Base-by-base conservation (phyloP, 768 basidiomycete species). In the Suillus decipiens region DNA sequence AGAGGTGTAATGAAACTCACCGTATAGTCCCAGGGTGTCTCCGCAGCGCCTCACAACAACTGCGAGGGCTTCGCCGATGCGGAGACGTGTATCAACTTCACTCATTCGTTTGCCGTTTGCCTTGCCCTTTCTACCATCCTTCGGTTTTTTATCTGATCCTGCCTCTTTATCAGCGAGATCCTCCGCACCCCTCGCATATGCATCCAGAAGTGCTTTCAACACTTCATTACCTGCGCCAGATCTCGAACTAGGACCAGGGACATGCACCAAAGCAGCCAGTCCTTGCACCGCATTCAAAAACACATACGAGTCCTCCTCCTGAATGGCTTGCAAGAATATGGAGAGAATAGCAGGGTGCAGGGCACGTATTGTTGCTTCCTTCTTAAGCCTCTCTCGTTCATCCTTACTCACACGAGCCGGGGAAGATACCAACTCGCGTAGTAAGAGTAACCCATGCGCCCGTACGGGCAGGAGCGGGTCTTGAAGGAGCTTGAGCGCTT, bases 241-340 rank as follows among this genome's bases (percentile, higher is more conserved):
- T 41, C 22, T 31, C 9, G 55, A 56, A 24, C 11, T 37, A 37
- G 36, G 36, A 11, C 22, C 93, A 64, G 88, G 86, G 1, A 80
- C 80, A 68, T 95, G 89, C 0, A 90, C 94, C 84, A 98, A 88
- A 5, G 84, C 86, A n/a, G 89, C 85, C 1, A 99, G 81, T 0
- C 96, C 96, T 69, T 95, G 93, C 15, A 96, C 89, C 1, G 92
- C 95, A 70, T 95, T 95, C 59, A 98, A 79, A 71, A 94, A 98
- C 61, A 98, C 87, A 74, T 95, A 98, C n/a, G 93, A 94, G 70
- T 99, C 96, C 43, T 95, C 91, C 64, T 97, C 95, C 70, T 93
- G 90, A 6, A 96, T 76, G 0, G 88, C 84, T 70, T 92, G 87
- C 65, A 96, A 74, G 73, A 98, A 96, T 61, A 97, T 89, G 34